Evolutionary conservation across 805 yeast genomes (phyloP).

Genomic region (Wickerhamiella spandovensis): DNA sequence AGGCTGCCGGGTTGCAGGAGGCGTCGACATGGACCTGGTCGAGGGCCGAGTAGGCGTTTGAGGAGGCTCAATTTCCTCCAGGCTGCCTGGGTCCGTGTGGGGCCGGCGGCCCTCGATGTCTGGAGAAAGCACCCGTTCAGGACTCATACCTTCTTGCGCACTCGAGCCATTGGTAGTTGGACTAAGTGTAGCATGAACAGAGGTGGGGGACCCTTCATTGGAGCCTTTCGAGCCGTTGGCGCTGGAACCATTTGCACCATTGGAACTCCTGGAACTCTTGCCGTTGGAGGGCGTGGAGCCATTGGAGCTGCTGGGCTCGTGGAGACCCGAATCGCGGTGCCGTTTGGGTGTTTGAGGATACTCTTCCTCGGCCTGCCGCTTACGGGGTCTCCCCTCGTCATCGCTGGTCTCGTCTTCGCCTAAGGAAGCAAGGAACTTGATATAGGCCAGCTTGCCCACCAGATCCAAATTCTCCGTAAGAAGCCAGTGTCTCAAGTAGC

Average conservation of each 20-base stretch:
- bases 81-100: neutral
- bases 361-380: neutral
- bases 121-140: neutral
- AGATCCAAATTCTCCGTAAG: neutral
- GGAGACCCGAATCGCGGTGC: neutral
- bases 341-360: neutral
- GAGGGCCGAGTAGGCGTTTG: neutral
- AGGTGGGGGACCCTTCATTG: too few relatives aligned
- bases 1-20: neutral
- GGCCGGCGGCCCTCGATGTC: neutral
- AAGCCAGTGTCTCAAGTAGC: constrained; percentile 5
- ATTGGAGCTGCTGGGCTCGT: neutral
- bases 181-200: too few relatives aligned
- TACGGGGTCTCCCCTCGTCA: neutral
- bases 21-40: neutral
- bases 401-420: constrained; percentile 1
- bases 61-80: neutral
- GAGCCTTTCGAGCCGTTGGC: neutral
- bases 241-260: neutral
- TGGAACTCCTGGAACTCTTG: neutral
- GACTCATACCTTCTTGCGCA: neutral
- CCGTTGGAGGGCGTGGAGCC: neutral
- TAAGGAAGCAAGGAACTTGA: neutral
- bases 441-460: neutral
- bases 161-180: neutral